These are phyloP conservation scores for Botrytis squamosa DNA, from an alignment of 2,329 filamentous ascomycete genomes.

Conservation along the genomic window DNA sequence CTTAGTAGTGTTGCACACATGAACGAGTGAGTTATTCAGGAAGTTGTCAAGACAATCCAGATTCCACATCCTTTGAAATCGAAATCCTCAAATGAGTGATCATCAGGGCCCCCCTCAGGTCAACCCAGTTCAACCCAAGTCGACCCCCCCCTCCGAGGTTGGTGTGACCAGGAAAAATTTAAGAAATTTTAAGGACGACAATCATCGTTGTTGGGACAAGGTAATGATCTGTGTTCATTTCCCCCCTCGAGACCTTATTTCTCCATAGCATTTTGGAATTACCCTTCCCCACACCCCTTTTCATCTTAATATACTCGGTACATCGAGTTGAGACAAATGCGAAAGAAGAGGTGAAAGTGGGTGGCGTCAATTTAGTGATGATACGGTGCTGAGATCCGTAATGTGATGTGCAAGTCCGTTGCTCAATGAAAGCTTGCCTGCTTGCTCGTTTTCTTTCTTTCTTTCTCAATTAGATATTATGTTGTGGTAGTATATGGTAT, in stretches of 20 bases:
- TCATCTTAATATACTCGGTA: neutral
- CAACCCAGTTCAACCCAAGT: neutral
- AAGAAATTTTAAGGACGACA: neutral
- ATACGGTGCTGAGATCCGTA: conserved; percentile 3
- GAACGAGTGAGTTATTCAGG: conserved; percentile 13
- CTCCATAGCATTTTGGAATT: neutral
- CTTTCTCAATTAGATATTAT: neutral
- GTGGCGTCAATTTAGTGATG: conserved; percentile 7
- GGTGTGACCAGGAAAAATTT: neutral
- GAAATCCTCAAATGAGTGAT: neutral
- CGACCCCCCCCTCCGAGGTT: neutral
- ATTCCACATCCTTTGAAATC: neutral
- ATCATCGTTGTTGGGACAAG: conserved; percentile 7
- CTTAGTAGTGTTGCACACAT: conserved; percentile 8
- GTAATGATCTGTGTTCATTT: conserved; percentile 6
- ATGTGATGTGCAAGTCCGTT: neutral
- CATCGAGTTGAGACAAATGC: neutral
- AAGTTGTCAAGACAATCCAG: conserved; percentile 10
- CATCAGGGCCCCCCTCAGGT: conserved; percentile 4
- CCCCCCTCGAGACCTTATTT: neutral
- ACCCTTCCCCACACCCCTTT: conserved; percentile 1
- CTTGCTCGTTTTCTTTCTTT: neutral
- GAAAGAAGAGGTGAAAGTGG: neutral
- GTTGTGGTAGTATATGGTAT: neutral
- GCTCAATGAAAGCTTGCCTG: neutral